Percentiles rank a stretch among this genome's conserved stretches.
Conservation (phyloP, 345 rosid genomes). For the Syzygium aromaticum region DNA sequence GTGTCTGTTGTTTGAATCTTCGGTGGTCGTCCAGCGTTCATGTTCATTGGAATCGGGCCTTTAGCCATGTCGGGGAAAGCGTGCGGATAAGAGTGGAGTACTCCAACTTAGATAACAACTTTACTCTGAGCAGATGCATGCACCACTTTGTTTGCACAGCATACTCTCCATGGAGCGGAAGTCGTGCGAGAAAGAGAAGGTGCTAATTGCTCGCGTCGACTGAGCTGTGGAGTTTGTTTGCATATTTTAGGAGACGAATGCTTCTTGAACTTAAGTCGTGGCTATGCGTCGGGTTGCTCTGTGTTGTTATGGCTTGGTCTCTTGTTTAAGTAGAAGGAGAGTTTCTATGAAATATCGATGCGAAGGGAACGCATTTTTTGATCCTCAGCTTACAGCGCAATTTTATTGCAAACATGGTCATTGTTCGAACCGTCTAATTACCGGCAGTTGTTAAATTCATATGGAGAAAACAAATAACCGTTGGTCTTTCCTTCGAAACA, state of each 20-base stretch:
- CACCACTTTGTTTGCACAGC: background rate
- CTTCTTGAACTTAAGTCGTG: background rate
- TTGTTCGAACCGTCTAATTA: background rate
- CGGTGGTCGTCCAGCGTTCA: background rate
- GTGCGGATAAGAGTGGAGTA: background rate
- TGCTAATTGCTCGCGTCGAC: background rate
- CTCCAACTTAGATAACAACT: background rate
- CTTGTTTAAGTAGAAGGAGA: background rate
- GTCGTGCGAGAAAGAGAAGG: background rate
- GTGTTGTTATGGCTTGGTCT: background rate
- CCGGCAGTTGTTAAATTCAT: background rate
- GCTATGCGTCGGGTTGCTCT: background rate
- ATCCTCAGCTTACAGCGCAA: background rate
- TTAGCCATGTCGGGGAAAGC: background rate
- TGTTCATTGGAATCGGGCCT: background rate
- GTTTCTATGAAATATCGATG: background rate
- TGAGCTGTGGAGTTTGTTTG: background rate
- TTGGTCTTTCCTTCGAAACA: background rate
- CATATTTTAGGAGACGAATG: background rate
- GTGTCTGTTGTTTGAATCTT: background rate
- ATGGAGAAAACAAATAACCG: background rate
- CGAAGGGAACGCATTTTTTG: background rate
- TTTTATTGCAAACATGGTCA: background rate
- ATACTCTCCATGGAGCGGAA: background rate
- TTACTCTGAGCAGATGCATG: background rate